phyloP scores from a whole-genome alignment of 1,139 yeast species.

The Hemisphaericaspora xylofermentans region DNA sequence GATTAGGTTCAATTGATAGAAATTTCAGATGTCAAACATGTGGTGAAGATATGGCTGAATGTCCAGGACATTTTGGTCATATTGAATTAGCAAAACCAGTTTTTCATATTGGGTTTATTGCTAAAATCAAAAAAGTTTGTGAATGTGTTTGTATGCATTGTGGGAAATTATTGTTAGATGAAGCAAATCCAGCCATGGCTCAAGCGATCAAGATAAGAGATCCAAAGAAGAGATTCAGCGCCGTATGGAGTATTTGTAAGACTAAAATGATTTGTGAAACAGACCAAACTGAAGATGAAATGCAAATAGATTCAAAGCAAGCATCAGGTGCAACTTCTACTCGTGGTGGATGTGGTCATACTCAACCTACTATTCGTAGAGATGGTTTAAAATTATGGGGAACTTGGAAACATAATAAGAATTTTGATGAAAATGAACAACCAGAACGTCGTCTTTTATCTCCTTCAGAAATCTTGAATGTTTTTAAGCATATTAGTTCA shows the following conservation, averaged over 20 bases:
- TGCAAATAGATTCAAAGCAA: constrained; percentile 32
- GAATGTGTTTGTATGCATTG: constrained; percentile 99
- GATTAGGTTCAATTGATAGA: constrained; percentile 95
- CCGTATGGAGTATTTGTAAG: constrained; percentile 92
- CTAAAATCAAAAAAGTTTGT: constrained; percentile 91
- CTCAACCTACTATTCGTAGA: constrained; percentile 93
- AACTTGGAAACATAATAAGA: constrained; percentile 90
- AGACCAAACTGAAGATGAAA: constrained; percentile 69
- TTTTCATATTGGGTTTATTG: constrained; percentile 92
- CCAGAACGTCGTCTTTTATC: constrained; percentile 89
- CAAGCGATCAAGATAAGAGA: constrained; percentile 88
- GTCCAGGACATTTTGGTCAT: constrained; percentile 99
- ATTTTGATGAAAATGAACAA: constrained; percentile 76
- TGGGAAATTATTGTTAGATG: constrained; percentile 89
- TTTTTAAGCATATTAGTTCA: constrained; percentile 85
- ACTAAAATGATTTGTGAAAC: constrained; percentile 95
- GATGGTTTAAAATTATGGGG: constrained; percentile 97
- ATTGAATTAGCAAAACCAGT: constrained; percentile 98
- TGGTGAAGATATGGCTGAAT: constrained; percentile 98
- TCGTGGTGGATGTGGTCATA: constrained; percentile 98
- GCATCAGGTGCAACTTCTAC: constrained; percentile 34
- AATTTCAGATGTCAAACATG: constrained; percentile 98
- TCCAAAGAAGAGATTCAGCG: constrained; percentile 93
- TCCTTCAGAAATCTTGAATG: constrained; percentile 86
- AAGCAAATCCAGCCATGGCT: constrained; percentile 80